Evolutionary conservation across 495 filamentous ascomycete genomes (phyloP).

Genomic region (Penicillium alfredii): DNA sequence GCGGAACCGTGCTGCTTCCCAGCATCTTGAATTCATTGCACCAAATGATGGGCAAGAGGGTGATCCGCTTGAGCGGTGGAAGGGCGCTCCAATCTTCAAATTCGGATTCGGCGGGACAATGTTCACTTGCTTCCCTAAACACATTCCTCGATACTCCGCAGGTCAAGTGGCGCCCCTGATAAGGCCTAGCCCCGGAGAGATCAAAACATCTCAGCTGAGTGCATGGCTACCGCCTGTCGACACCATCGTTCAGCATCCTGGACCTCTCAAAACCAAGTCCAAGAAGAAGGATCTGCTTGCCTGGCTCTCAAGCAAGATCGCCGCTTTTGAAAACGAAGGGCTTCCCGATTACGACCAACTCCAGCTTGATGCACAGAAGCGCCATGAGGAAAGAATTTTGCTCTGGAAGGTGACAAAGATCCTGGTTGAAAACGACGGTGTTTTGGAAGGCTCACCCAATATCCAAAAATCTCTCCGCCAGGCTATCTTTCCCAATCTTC

Average conservation of each 20-base stretch:
- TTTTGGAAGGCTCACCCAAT: conserved; percentile 63
- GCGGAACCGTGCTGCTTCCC: conserved; percentile 32
- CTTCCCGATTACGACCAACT: conserved; percentile 43
- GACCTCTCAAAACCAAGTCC: conserved; percentile 77
- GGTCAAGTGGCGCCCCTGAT: conserved; percentile 68
- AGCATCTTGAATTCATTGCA: conserved; percentile 47
- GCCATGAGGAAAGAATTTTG: conserved; percentile 73
- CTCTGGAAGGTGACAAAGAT: conserved; percentile 82
- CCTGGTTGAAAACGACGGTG: conserved; percentile 81
- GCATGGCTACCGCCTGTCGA: conserved; percentile 64
- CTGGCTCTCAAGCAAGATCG: conserved; percentile 75
- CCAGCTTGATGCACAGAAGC: conserved; percentile 54
- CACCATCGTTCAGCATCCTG: conserved; percentile 74
- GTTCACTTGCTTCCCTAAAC: conserved; percentile 80
- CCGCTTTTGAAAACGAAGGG: conserved; percentile 58
- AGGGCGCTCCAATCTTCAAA: conserved; percentile 74
- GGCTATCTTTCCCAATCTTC: conserved; percentile 62
- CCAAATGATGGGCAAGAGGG: conserved; percentile 76
- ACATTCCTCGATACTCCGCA: conserved; percentile 78
- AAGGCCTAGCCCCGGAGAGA: conserved; percentile 76
- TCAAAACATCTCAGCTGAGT: conserved; percentile 66
- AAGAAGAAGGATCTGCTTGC: conserved; percentile 90
- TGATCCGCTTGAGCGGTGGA: conserved; percentile 83
- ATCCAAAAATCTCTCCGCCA: conserved; percentile 68
- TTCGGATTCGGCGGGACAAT: conserved; percentile 86